phyloP scores from a whole-genome alignment of 108 stramenopile genomes.

The Skeletonema menzelii region DNA sequence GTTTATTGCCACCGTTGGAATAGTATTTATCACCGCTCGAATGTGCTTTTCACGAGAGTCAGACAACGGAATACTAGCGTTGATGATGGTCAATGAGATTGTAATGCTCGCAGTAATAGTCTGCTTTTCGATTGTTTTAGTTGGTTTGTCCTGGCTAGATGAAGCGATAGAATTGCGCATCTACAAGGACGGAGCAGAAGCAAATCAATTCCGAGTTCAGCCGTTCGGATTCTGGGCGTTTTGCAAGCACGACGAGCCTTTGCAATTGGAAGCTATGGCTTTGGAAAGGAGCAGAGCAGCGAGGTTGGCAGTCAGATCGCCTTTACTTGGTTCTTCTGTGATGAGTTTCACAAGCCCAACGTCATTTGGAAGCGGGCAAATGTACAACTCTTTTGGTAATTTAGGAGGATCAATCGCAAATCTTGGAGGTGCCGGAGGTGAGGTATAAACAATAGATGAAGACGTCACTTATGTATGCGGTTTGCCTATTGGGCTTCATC shows the following conservation, averaged over 20 bases:
- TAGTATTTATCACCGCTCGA: slow-evolving; percentile 48
- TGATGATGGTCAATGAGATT: slow-evolving; percentile 71
- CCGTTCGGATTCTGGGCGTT: slow-evolving; percentile 81
- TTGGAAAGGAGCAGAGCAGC: slow-evolving; percentile 36
- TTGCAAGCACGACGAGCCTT: slow-evolving; percentile 48
- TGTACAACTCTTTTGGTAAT: slow-evolving; percentile 44
- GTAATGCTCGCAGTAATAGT: slow-evolving; percentile 64
- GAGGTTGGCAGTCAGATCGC: slow-evolving; percentile 17
- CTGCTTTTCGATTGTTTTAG: slow-evolving; percentile 57
- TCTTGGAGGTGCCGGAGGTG: background rate
- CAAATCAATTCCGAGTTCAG: slow-evolving; percentile 56
- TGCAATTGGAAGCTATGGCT: slow-evolving; percentile 37
- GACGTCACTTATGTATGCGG: background rate
- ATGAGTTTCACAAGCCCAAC: slow-evolving; percentile 26
- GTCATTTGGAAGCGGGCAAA: background rate
- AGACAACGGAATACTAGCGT: slow-evolving; percentile 45
- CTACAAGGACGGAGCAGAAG: slow-evolving; percentile 48
- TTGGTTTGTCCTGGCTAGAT: slow-evolving; percentile 71
- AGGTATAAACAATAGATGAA: background rate
- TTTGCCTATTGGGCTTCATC: background rate
- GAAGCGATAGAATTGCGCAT: slow-evolving; percentile 75
- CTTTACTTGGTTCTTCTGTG: slow-evolving; percentile 31
- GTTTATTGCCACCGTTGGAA: slow-evolving; percentile 51
- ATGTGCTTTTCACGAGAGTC: slow-evolving; percentile 50
- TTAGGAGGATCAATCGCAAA: slow-evolving; percentile 4